phyloP scores from a whole-genome alignment of 305 asterid genomes.

The Fraxinus greggii region DNA sequence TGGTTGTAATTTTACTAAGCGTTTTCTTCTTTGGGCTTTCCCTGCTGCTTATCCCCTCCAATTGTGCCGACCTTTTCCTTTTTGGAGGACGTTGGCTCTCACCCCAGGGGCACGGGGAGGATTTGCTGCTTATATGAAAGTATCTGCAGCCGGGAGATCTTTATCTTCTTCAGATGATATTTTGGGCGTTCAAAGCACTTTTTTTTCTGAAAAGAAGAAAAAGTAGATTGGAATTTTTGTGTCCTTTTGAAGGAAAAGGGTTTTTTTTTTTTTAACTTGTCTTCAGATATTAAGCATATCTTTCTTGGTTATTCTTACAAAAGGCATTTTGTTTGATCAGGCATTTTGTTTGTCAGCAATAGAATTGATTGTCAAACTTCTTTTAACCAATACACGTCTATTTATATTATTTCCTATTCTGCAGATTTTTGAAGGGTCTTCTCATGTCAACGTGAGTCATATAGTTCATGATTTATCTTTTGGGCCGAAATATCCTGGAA shows the following conservation, averaged over 20 bases:
- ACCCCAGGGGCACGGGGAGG: background rate
- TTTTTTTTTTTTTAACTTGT: background rate
- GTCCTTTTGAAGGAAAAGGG: slow-evolving; percentile 1
- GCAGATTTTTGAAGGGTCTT: slow-evolving; percentile 86
- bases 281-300: background rate
- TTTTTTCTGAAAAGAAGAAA: background rate
- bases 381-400: slow-evolving; percentile 1
- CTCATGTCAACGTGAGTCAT: slow-evolving; percentile 96
- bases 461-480: slow-evolving; percentile 86
- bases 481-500: slow-evolving; percentile 96
- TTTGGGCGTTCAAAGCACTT: background rate
- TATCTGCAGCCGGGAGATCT: background rate
- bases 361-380: background rate
- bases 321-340: background rate
- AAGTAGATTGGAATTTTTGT: background rate
- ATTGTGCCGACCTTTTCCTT: background rate
- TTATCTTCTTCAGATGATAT: background rate
- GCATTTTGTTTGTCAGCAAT: slow-evolving; percentile 14
- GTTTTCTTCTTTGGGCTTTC: background rate
- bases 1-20: background rate
- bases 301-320: background rate
- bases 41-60: background rate
- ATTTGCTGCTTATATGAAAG: background rate
- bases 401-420: slow-evolving; percentile 24
- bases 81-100: background rate